Evolutionary conservation across 2,329 filamentous ascomycete species (phyloP), one percentile per base, ranked within the genome.

Genomic region (Talaromyces sp.): DNA sequence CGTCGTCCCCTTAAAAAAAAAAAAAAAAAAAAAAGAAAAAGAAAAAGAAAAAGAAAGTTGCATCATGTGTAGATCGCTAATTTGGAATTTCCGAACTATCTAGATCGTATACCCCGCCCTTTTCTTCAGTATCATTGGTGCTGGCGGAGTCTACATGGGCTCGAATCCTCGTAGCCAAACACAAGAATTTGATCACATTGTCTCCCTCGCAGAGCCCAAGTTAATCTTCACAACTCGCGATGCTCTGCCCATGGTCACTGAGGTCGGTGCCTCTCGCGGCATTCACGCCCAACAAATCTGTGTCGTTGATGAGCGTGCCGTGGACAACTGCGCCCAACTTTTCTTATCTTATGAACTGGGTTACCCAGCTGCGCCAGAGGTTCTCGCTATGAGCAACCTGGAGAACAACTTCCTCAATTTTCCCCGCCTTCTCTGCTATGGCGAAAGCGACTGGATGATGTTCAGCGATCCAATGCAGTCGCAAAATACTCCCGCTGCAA

Each of bases 111-210:
- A 73, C 57, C 70, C 70, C 42, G 69, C 71, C 16, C 61, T 74
- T 10, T 73, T 73, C 51, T 72, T 68, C 53, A 58, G 63, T 32
- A 67, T 73, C 49, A 74, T 81, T 56, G 78, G 76, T 20, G 74
- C 76, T 32, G 76, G 76, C 14, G 78, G 76, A 46, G 68, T 78
- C 36, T 81, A 78, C 63, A 78, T 79, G 56, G 80, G 79, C n/a
- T 74, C 77, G 14, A 83, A 82, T 57, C 73, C 77, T 3, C 70
- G 72, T 13, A 81, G 77, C 56, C 79, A 76, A 30, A 64, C 69
- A 7, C 59, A 73, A 22, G 80, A 82, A 64, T 65, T 82, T 13
- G 69, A 73, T 14, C 78, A 82, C 56, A 72, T 80, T 53, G 64
- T 82, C 39, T 52, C 64, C 3, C 63, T 75, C 32, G 77, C 77